Evolutionary conservation across 2,329 filamentous ascomycete genomes (phyloP), one percentile per base, ranked within the genome.

Genomic region (Emydomyces testavorans): DNA sequence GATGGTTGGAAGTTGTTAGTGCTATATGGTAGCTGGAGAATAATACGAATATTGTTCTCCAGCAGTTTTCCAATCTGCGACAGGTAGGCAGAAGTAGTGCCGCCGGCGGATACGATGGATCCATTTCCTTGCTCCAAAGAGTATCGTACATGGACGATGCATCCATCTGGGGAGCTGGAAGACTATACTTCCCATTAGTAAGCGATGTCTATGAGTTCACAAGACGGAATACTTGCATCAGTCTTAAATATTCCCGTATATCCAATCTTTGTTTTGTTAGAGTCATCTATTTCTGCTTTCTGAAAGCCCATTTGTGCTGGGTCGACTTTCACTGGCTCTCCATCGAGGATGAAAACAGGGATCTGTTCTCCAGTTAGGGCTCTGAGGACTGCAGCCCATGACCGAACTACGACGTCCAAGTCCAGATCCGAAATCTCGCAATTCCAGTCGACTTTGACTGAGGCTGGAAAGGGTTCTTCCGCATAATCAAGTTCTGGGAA

Each of bases 1-100:
- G 79, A 79, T 32, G 77, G 60, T n/a, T 52, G 46, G 32, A 58
- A 56, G 15, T 46, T 16, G 24, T 52, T 53, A 1, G 15, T 29
- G 13, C 16, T 21, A 6, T 6, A 21, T 7, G 35, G 26, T 5
- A 37, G 7, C 49, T 53, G 42, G 8, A 54, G 51, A 46, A 62
- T 50, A 20, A 59, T 56, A 16, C 49, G 51, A 24, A 62, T 53
- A 20, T 61, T 56, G 13, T 52, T 54, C 24, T 54, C 56, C 4
- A 64, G 53, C 45, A 65, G 63, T 10, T 39, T 53, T 8, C 54
- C 58, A 35, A 62, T 53, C 23, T 64, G 60, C 21, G 57, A 48
- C 40, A 67, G 48, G 31, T 58, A 57, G 7, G 46, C 23, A 2
- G 49, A 24, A 28, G 53, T 53, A 43, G 59, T 61, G 43, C 57